Base-by-base conservation (phyloP, 1,284 basidiomycete genomes). In the Abortiporus biennis region DNA sequence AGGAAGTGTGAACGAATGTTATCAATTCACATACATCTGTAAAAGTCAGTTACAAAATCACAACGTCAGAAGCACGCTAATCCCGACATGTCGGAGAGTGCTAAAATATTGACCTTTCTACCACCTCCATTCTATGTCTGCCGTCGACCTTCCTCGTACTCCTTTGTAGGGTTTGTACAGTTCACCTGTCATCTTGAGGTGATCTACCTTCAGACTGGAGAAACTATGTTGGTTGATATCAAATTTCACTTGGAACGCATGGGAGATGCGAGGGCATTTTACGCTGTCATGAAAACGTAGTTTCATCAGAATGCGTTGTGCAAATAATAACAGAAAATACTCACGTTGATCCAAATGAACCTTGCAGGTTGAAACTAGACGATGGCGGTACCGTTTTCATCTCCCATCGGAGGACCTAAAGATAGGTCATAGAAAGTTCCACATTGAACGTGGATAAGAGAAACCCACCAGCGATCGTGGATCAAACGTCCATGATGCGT, bases 191-290 rank as follows among this genome's bases (percentile, higher is more conserved):
- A 96, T 67, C 57, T 84, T 89, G 43, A 97, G 73, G 52, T 91
- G 83, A 47, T 92, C 87, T 2, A 96, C 83, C 49, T 86, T 87
- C 40, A 96, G 66, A 6, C 82, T 74, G 1, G 90, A 92, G 58
- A 85, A 87, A 29, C 80, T 81, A 56, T 86, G 71, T 33, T 84
- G 77, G 17, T 80, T 72, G 24, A 92, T 75, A 32, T 78, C 74
- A 62, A 90, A 96, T 6, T 65, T 66, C 24, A 91, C 69, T 40
- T 77, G 74, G 45, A 95, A 71, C 0, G 87, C 81, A 35, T 79
- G 85, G 8, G 89, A 68, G 41, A 87, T 74, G 47, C 70, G 59
- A 38, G 79, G 70, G 16, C 55, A 51, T 33, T 62, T 54, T 1
- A 54, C 51, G 22, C 72, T 74, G n/a, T n/a, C n/a, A n/a, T n/a